Base-by-base conservation (phyloP, 768 basidiomycete species). In the Suillus variegatus region DNA sequence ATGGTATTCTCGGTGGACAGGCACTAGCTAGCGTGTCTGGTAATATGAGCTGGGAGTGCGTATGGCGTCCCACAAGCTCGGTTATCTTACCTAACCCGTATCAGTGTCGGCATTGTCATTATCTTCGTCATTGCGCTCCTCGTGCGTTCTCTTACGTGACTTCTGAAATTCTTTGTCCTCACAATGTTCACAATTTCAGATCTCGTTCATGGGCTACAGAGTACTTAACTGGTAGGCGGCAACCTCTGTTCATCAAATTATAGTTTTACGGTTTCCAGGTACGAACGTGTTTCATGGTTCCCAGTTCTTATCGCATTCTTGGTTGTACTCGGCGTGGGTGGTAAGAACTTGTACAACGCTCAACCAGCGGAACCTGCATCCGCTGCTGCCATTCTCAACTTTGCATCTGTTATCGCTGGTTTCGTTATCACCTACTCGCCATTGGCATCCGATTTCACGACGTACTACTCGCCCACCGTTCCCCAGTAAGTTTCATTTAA, bases 81-180 rank as follows among this genome's bases (percentile, higher is more conserved):
- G 35, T 14, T 3, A 18, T 0, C 64, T 73, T 40, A 73, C 36
- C 25, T 51, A 49, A 63, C 68, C 63, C 14, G 47, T 60, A 40
- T 36, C 66, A 91, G 89, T 60, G 87, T 95, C 32, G 94, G 94
- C 3, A 95, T 95, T 64, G 89, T 93, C 41, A 86, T 95, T 60
- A 88, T 94, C 49, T 84, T 85, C 0, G 66, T 90, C 40, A 79
- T 92, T 38, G 88, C 92, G 3, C 84, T 95, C 38, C 66, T 90
- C 28, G 80, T 86, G 72, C 64, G 79, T 81, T 32, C 63, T 52
- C 65, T 35, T 57, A 52, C 38, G 56, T 57, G 43, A 47, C 14
- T 35, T 35, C 32, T 49, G 22, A 60, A 54, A 28, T 67, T 38
- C 28, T 57, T 55, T 51, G 44, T 60, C 20, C 35, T 67, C 46